A percentile compares a stretch with the other conserved stretches of the same genome.
These are phyloP conservation scores for Grosmannia clavigera DNA, from an alignment of 2,329 filamentous ascomycete genomes.

Conservation along the genomic window DNA sequence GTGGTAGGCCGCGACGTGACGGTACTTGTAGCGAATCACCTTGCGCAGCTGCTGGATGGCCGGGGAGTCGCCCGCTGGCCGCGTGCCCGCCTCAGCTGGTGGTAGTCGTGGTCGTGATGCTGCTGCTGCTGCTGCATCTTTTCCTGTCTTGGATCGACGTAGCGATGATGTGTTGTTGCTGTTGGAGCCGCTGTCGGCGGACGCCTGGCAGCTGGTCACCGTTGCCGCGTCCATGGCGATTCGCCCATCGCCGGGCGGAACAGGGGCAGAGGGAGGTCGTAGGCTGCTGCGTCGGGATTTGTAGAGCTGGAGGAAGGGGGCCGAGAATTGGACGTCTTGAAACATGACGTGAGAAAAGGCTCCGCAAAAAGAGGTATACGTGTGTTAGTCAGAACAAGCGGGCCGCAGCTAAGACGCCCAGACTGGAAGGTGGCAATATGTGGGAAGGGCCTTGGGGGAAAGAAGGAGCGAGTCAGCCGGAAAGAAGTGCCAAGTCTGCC, in stretches of 20 bases:
- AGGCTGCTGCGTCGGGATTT: not conserved
- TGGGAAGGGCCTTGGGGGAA: not conserved
- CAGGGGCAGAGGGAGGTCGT: not conserved
- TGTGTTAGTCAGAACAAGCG: not conserved
- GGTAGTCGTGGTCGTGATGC: not conserved
- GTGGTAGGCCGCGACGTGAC: slow-evolving; percentile 84
- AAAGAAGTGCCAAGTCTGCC: not conserved
- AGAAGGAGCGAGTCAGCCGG: not conserved
- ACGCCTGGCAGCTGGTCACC: slow-evolving; percentile 2
- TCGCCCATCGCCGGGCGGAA: slow-evolving; percentile 7
- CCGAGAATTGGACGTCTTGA: not conserved
- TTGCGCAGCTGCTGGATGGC: slow-evolving; percentile 18
- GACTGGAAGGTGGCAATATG: not conserved
- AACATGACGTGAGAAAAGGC: not conserved
- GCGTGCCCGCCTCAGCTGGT: not conserved
- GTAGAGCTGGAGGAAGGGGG: not conserved
- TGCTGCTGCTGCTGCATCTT: not conserved
- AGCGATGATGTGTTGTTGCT: not conserved
- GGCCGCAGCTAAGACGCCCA: not conserved
- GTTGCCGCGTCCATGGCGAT: slow-evolving; percentile 7
- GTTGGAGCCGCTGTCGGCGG: not conserved
- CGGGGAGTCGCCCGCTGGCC: slow-evolving; percentile 13
- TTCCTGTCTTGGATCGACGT: not conserved
- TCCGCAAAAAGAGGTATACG: not conserved
- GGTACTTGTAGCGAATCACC: slow-evolving; percentile 56